phyloP scores from a whole-genome alignment of 169 alveolate species.

The Blepharisma undulans region DNA sequence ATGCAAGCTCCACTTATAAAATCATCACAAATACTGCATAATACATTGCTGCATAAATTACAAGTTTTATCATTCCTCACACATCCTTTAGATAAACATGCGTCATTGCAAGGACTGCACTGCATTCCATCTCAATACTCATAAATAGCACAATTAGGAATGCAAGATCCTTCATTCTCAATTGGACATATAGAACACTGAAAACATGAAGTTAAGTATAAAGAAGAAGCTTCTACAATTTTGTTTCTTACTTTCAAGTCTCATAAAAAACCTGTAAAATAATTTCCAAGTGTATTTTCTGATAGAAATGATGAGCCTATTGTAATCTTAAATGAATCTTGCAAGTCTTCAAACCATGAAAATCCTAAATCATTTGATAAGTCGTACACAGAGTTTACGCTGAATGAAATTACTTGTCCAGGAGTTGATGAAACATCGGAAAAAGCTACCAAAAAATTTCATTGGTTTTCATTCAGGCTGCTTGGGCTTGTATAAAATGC shows the following conservation, averaged over 20 bases:
- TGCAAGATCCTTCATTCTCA: background rate
- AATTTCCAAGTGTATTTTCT: background rate
- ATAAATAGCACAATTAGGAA: background rate
- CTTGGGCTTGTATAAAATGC: background rate
- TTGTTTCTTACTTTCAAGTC: background rate
- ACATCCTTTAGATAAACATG: background rate
- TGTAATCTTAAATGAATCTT: background rate
- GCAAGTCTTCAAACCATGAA: background rate
- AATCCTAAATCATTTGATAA: background rate
- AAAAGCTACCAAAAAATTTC: background rate
- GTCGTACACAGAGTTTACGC: background rate
- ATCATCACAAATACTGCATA: background rate
- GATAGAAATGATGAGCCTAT: background rate
- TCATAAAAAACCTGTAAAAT: background rate
- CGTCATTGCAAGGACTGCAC: background rate
- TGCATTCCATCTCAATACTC: background rate
- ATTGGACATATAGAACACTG: background rate
- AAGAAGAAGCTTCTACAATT: background rate
- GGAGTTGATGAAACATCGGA: background rate
- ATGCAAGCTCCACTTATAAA: background rate
- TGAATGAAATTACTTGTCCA: background rate
- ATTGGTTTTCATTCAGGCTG: background rate
- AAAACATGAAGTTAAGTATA: background rate
- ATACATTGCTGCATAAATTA: background rate
- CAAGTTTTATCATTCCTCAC: background rate